These are phyloP conservation scores for Starmerella geochares DNA, from an alignment of 805 yeast species.

Conservation along the genomic window DNA sequence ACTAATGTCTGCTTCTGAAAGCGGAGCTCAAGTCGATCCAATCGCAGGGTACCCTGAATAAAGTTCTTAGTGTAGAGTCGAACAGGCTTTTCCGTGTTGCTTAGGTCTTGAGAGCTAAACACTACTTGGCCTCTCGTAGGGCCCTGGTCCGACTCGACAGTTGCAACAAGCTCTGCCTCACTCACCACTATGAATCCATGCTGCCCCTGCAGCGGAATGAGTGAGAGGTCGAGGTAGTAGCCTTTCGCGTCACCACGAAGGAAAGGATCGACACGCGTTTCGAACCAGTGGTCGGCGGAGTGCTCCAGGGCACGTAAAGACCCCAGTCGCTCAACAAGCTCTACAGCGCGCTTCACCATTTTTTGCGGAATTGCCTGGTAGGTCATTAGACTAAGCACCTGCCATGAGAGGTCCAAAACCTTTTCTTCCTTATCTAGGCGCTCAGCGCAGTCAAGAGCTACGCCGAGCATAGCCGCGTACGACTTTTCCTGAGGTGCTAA, in stretches of 20 bases:
- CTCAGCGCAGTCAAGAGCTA: conserved; percentile 56
- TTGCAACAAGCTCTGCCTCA: conserved; percentile 20
- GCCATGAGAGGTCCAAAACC: conserved; percentile 28
- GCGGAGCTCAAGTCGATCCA: conserved; percentile 26
- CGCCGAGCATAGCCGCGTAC: conserved; percentile 46
- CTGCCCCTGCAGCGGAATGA: conserved; percentile 30
- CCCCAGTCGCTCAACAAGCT: conserved; percentile 23
- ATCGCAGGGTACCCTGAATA: conserved; percentile 33
- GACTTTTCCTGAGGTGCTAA: conserved; percentile 1
- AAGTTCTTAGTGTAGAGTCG: conserved; percentile 26
- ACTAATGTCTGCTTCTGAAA: conserved; percentile 28
- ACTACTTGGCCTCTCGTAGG: background rate
- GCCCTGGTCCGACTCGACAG: conserved; percentile 11
- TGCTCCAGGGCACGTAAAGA: conserved; percentile 22
- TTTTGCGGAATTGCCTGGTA: conserved; percentile 14
- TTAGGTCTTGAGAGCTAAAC: conserved; percentile 8
- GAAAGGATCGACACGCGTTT: conserved; percentile 33
- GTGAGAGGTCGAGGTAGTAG: conserved; percentile 35
- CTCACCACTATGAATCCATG: conserved; percentile 20
- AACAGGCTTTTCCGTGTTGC: background rate
- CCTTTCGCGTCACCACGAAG: conserved; percentile 31
- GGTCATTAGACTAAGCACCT: conserved; percentile 25
- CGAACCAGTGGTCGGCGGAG: conserved; percentile 35
- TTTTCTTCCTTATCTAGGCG: conserved; percentile 25
- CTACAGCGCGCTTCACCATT: conserved; percentile 23